Conservation (phyloP, 768 basidiomycete genomes). For the Podaxis sp. region DNA sequence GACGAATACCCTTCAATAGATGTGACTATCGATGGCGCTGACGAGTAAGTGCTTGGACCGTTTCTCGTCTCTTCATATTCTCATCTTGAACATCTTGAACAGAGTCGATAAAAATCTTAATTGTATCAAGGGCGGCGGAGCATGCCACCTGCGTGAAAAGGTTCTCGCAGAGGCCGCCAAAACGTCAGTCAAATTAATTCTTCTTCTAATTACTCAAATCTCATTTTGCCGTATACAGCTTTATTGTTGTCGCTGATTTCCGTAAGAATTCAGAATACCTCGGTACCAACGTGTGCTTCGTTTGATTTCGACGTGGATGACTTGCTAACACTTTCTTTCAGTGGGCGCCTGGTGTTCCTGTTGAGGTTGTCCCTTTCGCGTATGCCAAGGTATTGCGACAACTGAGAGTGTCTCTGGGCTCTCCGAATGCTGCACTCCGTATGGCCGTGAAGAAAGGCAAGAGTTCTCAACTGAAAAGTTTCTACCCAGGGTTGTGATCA, state of each 20-base stretch:
- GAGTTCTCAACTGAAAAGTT: background rate
- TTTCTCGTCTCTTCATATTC: background rate
- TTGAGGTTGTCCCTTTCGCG: slow-evolving; percentile 96
- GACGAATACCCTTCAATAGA: slow-evolving; percentile 87
- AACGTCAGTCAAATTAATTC: slow-evolving; percentile 44
- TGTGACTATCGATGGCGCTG: slow-evolving; percentile 97
- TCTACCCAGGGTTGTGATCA: background rate
- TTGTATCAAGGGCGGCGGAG: slow-evolving; percentile 96
- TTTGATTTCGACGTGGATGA: background rate
- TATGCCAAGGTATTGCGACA: slow-evolving; percentile 83
- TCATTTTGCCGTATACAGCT: slow-evolving; percentile 37
- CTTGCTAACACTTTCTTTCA: slow-evolving; percentile 22
- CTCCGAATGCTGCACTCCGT: slow-evolving; percentile 70
- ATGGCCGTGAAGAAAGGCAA: slow-evolving; percentile 84
- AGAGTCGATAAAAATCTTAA: slow-evolving; percentile 87
- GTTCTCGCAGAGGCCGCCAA: slow-evolving; percentile 94
- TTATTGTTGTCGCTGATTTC: slow-evolving; percentile 91
- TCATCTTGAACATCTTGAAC: slow-evolving; percentile 3
- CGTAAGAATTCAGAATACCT: slow-evolving; percentile 85
- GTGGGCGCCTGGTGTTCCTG: slow-evolving; percentile 88
- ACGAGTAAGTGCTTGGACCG: slow-evolving; percentile 60
- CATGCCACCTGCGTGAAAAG: slow-evolving; percentile 95
- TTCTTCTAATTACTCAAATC: background rate
- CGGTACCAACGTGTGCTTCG: slow-evolving; percentile 69
- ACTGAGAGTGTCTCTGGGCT: slow-evolving; percentile 55